Percentiles rank a stretch among this genome's conserved stretches.
Evolutionary conservation across 169 alveolate genomes (phyloP).

Genomic region (Miamiensis avidus): DNA sequence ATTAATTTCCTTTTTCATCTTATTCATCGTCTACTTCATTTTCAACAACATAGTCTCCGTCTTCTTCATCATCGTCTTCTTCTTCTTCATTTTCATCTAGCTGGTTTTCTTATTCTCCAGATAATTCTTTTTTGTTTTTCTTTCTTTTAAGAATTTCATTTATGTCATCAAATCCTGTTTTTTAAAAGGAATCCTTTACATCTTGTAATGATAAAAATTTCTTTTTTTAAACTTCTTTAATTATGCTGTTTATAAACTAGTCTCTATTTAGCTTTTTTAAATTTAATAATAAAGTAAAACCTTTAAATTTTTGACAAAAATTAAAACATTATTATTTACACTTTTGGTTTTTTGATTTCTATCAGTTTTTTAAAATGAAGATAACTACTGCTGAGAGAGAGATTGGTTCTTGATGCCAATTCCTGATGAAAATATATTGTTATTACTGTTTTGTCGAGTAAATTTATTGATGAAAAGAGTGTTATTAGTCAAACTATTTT

Average conservation of each 20-base stretch:
- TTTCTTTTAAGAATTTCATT: neutral
- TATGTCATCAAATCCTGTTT: neutral
- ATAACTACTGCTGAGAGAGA: neutral
- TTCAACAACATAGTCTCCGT: neutral
- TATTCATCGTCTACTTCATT: neutral
- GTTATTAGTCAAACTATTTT: neutral
- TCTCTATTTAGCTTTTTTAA: neutral
- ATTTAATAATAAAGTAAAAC: neutral
- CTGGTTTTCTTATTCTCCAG: neutral
- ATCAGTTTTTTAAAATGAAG: neutral
- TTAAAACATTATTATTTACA: too few species aligned
- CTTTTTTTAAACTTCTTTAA: neutral
- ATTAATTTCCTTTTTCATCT: neutral
- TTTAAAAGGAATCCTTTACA: neutral
- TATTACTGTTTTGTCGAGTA: neutral
- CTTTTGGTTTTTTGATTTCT: neutral
- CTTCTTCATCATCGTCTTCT: neutral
- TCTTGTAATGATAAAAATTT: neutral
- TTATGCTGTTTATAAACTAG: neutral
- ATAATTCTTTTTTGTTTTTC: too few species aligned
- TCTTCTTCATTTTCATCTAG: neutral
- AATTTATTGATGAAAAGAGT: neutral
- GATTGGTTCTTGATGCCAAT: neutral
- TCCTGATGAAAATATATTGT: neutral
- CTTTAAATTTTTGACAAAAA: too few species aligned